Percentiles rank a stretch among this genome's conserved stretches.
Conservation (phyloP, 106 monocot species). For the Dioscorea dumetorum region DNA sequence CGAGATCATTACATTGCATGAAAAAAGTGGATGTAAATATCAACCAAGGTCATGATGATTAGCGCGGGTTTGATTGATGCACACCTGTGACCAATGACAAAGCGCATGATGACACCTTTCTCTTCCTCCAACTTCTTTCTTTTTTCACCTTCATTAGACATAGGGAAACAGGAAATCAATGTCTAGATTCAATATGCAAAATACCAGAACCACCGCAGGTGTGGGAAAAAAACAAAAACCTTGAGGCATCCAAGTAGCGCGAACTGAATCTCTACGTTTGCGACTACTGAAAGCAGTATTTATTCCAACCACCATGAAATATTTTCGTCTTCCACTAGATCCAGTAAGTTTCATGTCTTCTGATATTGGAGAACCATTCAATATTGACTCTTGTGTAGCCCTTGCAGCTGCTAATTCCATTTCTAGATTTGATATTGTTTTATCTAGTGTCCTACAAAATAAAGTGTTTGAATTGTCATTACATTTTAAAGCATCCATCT, state of each 20-base stretch:
- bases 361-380: slow-evolving; percentile 54
- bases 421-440: slow-evolving; percentile 87
- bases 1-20: too few relatives aligned
- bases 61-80: not conserved
- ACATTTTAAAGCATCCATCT: too few relatives aligned
- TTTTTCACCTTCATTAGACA: slow-evolving; percentile 46
- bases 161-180: not conserved
- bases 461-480: not conserved
- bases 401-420: slow-evolving; percentile 78
- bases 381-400: slow-evolving; percentile 59
- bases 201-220: not conserved
- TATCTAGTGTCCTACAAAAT: slow-evolving; percentile 65
- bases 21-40: too few relatives aligned
- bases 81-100: slow-evolving; percentile 84
- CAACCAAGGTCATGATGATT: too few relatives aligned
- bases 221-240: slow-evolving; percentile 26
- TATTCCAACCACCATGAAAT: slow-evolving; percentile 85
- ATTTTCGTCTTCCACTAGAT: slow-evolving; percentile 31
- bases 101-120: slow-evolving; percentile 76
- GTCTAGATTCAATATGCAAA: not conserved
- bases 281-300: slow-evolving; percentile 99
- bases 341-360: slow-evolving; percentile 29
- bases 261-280: slow-evolving; percentile 88
- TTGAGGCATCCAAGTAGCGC: slow-evolving; percentile 94
- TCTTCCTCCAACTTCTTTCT: slow-evolving; percentile 76